Base-by-base conservation (phyloP, 352 stramenopile genomes). In the Phytophthora pisi region DNA sequence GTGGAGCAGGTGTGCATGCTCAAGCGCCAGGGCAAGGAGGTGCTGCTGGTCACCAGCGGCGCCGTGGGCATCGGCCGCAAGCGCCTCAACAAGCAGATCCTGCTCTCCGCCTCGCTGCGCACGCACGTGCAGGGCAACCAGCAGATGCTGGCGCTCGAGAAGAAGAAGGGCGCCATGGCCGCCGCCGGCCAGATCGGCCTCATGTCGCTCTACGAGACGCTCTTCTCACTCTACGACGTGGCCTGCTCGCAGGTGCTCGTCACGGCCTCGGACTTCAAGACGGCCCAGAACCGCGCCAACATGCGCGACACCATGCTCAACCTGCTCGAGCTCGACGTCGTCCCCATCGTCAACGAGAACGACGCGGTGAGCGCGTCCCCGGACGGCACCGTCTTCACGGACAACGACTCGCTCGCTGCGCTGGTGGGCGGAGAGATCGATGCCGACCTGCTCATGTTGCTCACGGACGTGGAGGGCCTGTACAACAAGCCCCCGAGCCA, bases 331-430 rank as follows among this genome's bases (percentile, higher is more conserved):
- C 76, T 99, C n/a, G 97, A 98, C 31, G 97, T 99, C 54, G 95
- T 99, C 23, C 97, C 97, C 6, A 99, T 99, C 70, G 91, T 99
- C 38, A 99, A 99, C 77, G 97, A 99, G 70, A 99, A 99, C 77
- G 97, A 99, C 86, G 96, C 97, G 0, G 97, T 99, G 23, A 97
- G 84, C 38, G 93, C 88, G 6, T 80, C 68, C 36, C 78, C 77
- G 23, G 86, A 93, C 61, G 84, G 86, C 38, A 86, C 84, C 7
- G 79, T 95, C 24, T 99, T 99, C 75, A 98, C 86, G 42, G 97
- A 99, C 80, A 99, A 99, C 70, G 97, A 99, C 81, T 96, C 89
- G 54, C 79, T 98, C 7, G 90, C 92, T 38, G 84, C 91, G 24
- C 73, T 98, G 6, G 91, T 97, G 6, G 90, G 88, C 36, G 79